phyloP scores from a whole-genome alignment of 2,329 filamentous ascomycete genomes.

The Didymella exigua region DNA sequence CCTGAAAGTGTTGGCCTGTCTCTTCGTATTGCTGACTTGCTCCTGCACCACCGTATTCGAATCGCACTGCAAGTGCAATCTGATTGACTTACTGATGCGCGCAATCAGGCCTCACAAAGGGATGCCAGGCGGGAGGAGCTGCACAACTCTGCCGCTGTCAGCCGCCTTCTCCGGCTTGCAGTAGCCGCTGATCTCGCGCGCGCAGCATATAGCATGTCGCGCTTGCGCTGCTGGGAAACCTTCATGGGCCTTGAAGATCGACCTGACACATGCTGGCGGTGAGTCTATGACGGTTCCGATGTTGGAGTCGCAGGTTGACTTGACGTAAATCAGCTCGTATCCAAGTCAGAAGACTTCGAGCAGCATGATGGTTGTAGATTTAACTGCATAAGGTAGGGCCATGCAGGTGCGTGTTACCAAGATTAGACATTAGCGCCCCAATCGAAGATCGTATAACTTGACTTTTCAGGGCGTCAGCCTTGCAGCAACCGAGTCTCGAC shows the following conservation, averaged over 20 bases:
- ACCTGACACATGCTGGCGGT: not conserved
- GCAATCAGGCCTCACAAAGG: not conserved
- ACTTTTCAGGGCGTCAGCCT: not conserved
- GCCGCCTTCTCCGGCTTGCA: not conserved
- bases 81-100: not conserved
- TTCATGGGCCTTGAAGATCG: not conserved
- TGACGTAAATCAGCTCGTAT: not conserved
- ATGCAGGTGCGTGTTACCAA: slow-evolving; percentile 7
- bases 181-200: not conserved
- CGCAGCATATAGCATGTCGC: not conserved
- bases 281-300: not conserved
- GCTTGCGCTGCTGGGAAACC: not conserved
- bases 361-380: not conserved
- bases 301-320: not conserved
- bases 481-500: not conserved
- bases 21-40: not conserved
- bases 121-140: not conserved
- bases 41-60: not conserved
- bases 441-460: not conserved
- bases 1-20: not conserved
- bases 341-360: not conserved
- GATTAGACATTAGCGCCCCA: not conserved
- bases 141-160: not conserved
- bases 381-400: not conserved
- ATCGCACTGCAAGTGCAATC: slow-evolving; percentile 2